phyloP scores from a whole-genome alignment of 2,329 filamentous ascomycete genomes.

The Xylariales sp. region DNA sequence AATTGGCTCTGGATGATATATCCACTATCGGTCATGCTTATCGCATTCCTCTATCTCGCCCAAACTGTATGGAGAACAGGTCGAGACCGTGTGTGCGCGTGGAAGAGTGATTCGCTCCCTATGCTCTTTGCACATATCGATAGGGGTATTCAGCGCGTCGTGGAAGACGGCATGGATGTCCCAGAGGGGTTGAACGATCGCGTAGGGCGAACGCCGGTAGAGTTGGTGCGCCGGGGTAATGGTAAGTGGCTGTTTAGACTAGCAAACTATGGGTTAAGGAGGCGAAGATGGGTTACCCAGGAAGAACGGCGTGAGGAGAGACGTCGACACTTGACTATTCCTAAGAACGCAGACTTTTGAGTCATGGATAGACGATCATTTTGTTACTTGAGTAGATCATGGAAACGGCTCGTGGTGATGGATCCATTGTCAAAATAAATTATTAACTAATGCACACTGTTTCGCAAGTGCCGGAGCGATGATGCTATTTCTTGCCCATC shows the following conservation, averaged over 20 bases:
- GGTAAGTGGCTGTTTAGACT: conserved; percentile 31
- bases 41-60: conserved; percentile 29
- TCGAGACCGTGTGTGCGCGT: conserved; percentile 29
- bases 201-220: conserved; percentile 27
- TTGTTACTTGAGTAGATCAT: too few relatives aligned
- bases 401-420: too few relatives aligned
- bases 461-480: too few relatives aligned
- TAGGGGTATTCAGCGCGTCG: conserved; percentile 23
- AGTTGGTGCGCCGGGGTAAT: conserved; percentile 25
- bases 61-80: conserved; percentile 29
- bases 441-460: too few relatives aligned
- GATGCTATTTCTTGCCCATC: too few relatives aligned
- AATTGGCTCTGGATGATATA: conserved; percentile 33
- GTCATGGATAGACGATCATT: too few relatives aligned
- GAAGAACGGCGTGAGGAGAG: too few relatives aligned
- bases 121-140: conserved; percentile 34
- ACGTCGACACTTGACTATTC: too few relatives aligned
- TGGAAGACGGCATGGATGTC: conserved; percentile 28
- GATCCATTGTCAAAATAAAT: too few relatives aligned
- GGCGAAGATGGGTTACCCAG: background rate
- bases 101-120: conserved; percentile 32
- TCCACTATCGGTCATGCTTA: conserved; percentile 25
- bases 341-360: too few relatives aligned
- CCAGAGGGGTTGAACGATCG: conserved; percentile 28
- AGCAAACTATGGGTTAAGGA: too few relatives aligned